phyloP scores from a whole-genome alignment of 148 eudicot species.

The Fagopyrum esculentum region DNA sequence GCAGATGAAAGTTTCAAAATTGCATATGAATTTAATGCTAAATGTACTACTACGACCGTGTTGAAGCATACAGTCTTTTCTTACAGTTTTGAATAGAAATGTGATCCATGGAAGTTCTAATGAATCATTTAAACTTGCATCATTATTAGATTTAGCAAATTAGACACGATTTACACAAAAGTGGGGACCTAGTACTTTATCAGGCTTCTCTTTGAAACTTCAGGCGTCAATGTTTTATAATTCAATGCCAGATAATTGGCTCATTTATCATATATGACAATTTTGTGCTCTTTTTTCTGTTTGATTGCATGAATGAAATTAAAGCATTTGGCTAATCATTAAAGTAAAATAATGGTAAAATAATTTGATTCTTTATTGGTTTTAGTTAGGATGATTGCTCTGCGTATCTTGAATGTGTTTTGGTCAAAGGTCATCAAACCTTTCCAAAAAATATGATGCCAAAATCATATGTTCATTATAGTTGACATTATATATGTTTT shows the following conservation, averaged over 20 bases:
- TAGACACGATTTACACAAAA: too few species aligned
- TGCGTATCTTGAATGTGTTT: conserved; percentile 2
- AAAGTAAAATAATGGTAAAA: background rate
- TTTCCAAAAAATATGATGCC: background rate
- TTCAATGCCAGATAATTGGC: background rate
- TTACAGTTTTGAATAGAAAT: too few species aligned
- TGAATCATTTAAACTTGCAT: too few species aligned
- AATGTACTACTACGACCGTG: too few species aligned
- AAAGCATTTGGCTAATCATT: background rate
- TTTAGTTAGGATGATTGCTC: background rate
- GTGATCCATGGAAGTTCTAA: too few species aligned
- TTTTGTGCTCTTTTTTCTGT: background rate
- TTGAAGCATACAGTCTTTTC: too few species aligned
- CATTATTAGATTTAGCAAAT: too few species aligned
- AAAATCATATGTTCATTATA: background rate
- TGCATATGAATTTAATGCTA: background rate
- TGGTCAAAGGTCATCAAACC: conserved; percentile 8
- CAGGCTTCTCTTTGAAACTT: background rate
- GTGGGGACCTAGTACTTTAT: background rate
- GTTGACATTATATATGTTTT: background rate
- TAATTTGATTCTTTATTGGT: background rate
- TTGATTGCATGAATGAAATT: background rate
- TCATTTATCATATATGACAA: background rate
- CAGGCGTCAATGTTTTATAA: background rate
- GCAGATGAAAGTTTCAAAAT: background rate